Evolutionary conservation across 768 basidiomycete genomes (phyloP).

Genomic region (Rhodotorula toruloides): DNA sequence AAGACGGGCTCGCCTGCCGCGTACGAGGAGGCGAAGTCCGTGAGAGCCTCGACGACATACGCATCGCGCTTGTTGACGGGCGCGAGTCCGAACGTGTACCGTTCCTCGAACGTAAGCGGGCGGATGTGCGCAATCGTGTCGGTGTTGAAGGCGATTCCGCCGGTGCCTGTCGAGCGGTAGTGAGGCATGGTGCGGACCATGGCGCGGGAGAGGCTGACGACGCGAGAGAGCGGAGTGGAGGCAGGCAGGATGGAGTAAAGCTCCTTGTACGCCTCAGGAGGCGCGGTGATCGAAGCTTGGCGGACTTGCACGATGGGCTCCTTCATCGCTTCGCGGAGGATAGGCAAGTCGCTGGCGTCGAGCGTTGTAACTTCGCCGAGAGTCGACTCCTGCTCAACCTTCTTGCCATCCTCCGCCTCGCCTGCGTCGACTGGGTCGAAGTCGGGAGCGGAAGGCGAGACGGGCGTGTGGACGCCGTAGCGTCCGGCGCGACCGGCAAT

Average conservation of each 20-base stretch:
- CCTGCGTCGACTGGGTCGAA: constrained; percentile 18
- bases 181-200: constrained; percentile 44
- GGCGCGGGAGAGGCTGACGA: constrained; percentile 46
- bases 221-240: constrained; percentile 43
- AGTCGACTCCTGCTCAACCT: constrained; percentile 38
- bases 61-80: constrained; percentile 47
- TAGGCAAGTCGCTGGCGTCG: constrained; percentile 57
- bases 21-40: constrained; percentile 52
- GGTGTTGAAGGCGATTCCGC: constrained; percentile 42
- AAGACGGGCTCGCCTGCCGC: constrained; percentile 50
- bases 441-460: constrained; percentile 38
- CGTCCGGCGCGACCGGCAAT: constrained; percentile 92
- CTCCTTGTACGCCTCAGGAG: constrained; percentile 11
- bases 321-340: constrained; percentile 57
- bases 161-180: constrained; percentile 43
- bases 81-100: constrained; percentile 45
- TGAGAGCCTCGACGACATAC: constrained; percentile 42
- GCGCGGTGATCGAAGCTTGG: constrained; percentile 27
- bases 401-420: not conserved
- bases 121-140: constrained; percentile 44
- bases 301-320: constrained; percentile 48
- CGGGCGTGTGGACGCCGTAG: constrained; percentile 61
- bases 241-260: constrained; percentile 46
- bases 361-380: constrained; percentile 73
- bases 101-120: constrained; percentile 45